These are phyloP conservation scores for Cercophora samala DNA, from an alignment of 495 filamentous ascomycete species.

Conservation along the genomic window DNA sequence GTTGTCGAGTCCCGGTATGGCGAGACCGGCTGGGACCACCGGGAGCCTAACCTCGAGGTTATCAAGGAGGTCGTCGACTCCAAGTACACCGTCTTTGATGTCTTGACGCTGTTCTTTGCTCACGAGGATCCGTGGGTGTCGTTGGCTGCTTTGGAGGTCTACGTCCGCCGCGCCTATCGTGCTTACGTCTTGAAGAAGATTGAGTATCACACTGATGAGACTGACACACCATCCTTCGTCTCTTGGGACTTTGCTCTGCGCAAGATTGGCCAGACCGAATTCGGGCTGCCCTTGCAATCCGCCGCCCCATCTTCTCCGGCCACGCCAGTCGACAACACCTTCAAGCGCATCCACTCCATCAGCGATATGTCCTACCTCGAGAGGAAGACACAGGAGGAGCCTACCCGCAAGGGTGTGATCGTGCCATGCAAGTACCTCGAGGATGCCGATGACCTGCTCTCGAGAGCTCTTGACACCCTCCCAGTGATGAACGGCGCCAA, in stretches of 20 bases:
- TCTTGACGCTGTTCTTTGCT: constrained; percentile 88
- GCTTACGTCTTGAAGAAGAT: constrained; percentile 86
- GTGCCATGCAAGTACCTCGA: constrained; percentile 90
- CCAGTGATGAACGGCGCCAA: constrained; percentile 50
- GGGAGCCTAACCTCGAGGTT: constrained; percentile 79
- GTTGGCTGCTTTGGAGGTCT: constrained; percentile 89
- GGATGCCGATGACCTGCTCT: constrained; percentile 81
- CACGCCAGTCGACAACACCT: constrained; percentile 68
- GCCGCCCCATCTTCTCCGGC: constrained; percentile 78
- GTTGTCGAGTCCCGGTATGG: constrained; percentile 97
- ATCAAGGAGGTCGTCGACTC: constrained; percentile 98
- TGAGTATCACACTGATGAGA: constrained; percentile 73
- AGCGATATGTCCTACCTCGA: constrained; percentile 91
- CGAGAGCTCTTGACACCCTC: constrained; percentile 78
- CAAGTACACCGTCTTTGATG: constrained; percentile 96
- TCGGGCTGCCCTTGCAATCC: constrained; percentile 71
- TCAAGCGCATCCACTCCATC: constrained; percentile 84
- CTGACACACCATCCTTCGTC: constrained; percentile 74
- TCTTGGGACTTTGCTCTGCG: constrained; percentile 95
- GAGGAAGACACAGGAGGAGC: constrained; percentile 63
- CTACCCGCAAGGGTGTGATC: constrained; percentile 88
- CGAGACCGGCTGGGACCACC: constrained; percentile 95
- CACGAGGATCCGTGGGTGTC: constrained; percentile 95
- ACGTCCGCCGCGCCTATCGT: constrained; percentile 93
- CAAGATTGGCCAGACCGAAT: constrained; percentile 87